Conservation (phyloP, 768 basidiomycete species). For the Phanerodontia chrysosporium region DNA sequence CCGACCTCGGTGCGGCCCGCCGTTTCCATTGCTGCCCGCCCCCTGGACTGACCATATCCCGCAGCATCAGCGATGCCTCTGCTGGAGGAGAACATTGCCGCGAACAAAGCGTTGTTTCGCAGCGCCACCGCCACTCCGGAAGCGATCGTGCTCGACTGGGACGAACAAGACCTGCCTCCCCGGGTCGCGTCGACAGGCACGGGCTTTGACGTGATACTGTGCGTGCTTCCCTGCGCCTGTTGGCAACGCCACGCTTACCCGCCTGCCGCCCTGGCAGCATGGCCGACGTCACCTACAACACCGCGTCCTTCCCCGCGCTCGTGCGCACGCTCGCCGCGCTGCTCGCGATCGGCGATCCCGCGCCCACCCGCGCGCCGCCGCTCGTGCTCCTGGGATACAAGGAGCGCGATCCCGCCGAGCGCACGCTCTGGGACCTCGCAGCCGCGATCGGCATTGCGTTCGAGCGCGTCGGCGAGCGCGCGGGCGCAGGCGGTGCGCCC, state of each 20-base stretch:
- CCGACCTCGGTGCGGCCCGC: constrained; percentile 61
- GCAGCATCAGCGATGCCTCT: constrained; percentile 79
- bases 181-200: constrained; percentile 31
- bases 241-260: not conserved
- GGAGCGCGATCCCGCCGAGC: constrained; percentile 74
- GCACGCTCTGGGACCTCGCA: constrained; percentile 67
- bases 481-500: constrained; percentile 58
- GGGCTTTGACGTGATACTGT: constrained; percentile 68
- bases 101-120: constrained; percentile 36
- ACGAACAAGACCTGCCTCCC: constrained; percentile 50
- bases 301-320: constrained; percentile 75
- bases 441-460: constrained; percentile 51
- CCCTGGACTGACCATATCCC: not conserved
- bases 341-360: constrained; percentile 23
- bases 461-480: constrained; percentile 45
- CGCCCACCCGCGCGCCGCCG: constrained; percentile 25
- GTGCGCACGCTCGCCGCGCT: constrained; percentile 61
- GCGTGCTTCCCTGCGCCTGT: constrained; percentile 24
- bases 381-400: constrained; percentile 79
- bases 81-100: constrained; percentile 63
- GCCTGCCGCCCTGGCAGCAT: constrained; percentile 51
- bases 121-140: constrained; percentile 22
- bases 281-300: constrained; percentile 93
- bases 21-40: not conserved
- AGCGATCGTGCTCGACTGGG: constrained; percentile 69